phyloP scores from a whole-genome alignment of 2,329 filamentous ascomycete genomes.

The Pyrenophora teres region DNA sequence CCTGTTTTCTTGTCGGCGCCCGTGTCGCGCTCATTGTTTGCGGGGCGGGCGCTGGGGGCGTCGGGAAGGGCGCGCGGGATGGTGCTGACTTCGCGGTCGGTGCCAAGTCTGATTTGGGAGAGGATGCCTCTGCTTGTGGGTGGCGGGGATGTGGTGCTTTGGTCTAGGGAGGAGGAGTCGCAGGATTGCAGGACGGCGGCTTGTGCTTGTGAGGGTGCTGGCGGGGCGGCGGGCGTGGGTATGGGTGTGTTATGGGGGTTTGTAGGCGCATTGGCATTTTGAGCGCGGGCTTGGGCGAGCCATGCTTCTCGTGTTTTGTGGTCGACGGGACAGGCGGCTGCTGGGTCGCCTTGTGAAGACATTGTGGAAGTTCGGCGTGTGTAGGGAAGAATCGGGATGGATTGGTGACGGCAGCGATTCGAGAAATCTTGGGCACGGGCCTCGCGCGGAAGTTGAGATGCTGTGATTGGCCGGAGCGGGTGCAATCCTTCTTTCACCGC shows the following conservation, averaged over 20 bases:
- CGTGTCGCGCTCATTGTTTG: conserved; percentile 76
- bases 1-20: conserved; percentile 69
- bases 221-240: conserved; percentile 26
- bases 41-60: conserved; percentile 51
- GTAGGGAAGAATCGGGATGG: conserved; percentile 10
- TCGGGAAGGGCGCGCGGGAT: conserved; percentile 40
- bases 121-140: conserved; percentile 22
- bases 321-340: conserved; percentile 77
- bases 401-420: conserved; percentile 26
- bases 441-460: conserved; percentile 17
- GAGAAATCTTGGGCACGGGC: conserved; percentile 33
- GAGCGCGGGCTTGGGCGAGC: conserved; percentile 70
- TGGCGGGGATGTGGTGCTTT: conserved; percentile 30
- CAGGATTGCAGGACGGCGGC: conserved; percentile 37
- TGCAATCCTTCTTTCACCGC: conserved; percentile 19
- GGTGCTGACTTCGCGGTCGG: conserved; percentile 54
- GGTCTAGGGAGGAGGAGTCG: conserved; percentile 46
- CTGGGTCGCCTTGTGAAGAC: conserved; percentile 40
- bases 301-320: conserved; percentile 86
- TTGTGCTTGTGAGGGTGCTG: conserved; percentile 18
- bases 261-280: conserved; percentile 26
- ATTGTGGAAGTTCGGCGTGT: conserved; percentile 19
- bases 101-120: conserved; percentile 42
- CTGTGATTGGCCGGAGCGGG: conserved; percentile 24
- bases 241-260: conserved; percentile 25